These are phyloP conservation scores for Cyphellophora attinorum DNA, from an alignment of 2,329 filamentous ascomycete species.

Conservation along the genomic window DNA sequence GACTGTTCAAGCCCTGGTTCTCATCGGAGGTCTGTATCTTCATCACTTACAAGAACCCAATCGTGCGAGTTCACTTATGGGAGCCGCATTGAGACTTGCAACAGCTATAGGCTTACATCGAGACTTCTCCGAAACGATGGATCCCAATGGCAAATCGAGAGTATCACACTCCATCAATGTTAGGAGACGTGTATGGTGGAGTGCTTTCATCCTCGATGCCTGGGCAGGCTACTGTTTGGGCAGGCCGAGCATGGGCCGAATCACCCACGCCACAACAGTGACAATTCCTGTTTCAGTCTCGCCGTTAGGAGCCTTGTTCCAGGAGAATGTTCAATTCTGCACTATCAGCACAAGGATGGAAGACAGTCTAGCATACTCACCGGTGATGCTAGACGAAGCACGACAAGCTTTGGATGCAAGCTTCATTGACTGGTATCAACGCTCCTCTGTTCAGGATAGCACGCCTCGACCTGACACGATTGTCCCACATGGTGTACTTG, in stretches of 20 bases:
- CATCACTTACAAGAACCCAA: constrained; percentile 70
- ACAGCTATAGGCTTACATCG: constrained; percentile 62
- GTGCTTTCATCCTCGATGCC: constrained; percentile 61
- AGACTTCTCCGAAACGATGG: constrained; percentile 41
- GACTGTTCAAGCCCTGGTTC: constrained; percentile 59
- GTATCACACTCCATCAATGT: constrained; percentile 48
- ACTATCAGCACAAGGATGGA: constrained; percentile 71
- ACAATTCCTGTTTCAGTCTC: background rate
- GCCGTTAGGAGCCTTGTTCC: background rate
- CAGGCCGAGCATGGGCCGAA: constrained; percentile 58
- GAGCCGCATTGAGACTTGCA: constrained; percentile 64
- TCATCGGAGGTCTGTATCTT: constrained; percentile 66
- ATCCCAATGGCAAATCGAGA: constrained; percentile 27
- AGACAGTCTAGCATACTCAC: constrained; percentile 61
- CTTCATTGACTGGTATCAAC: constrained; percentile 62
- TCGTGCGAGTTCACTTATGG: constrained; percentile 63
- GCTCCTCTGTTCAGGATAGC: constrained; percentile 57
- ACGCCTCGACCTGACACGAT: constrained; percentile 50
- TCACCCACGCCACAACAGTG: constrained; percentile 44
- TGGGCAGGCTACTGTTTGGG: constrained; percentile 64
- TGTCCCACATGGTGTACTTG: background rate
- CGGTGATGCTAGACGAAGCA: constrained; percentile 56
- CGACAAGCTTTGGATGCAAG: constrained; percentile 57
- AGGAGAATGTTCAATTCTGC: constrained; percentile 70
- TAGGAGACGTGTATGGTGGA: constrained; percentile 63